Evolutionary conservation across 2,329 filamentous ascomycete genomes (phyloP), one percentile per base, ranked within the genome.

Genomic region (Aspergillus pseudoviridinutans): DNA sequence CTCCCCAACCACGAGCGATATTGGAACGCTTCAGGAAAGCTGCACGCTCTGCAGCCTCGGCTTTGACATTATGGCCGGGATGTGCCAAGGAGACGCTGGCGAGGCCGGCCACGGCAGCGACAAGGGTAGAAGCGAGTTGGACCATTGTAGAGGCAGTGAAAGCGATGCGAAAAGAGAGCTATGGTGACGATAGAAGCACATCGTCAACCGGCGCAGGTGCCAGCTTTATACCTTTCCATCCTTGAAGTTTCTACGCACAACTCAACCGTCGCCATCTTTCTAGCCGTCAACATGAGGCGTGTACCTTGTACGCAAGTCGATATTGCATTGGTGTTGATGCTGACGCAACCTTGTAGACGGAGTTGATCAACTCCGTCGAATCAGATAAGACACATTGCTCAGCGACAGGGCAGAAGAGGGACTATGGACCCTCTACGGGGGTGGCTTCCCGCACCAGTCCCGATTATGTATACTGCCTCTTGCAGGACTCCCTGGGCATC

Each of bases 31-130:
- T 66, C 53, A 81, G 68, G 61, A 79, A 83, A 0, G 76, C 70
- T 28, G 78, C 78, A 38, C 81, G 80, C 68, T 82, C 79, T 10
- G 74, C 74, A 32, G 79, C 76, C 67, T 84, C 82, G 9, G 80
- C 71, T 47, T 70, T 70, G 42, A 80, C 59, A 53, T 82, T 75
- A 59, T 82, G 80, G 58, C 80, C 80, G 1, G 80, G 80, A 58
- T 84, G 79, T 22, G 78, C 78, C 22, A 64, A 66, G 20, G 61
- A 68, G 49, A 70, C 24, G 57, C 59, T 62, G 28, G 66, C 59
- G 20, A 73, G 61, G 50, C 66, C 63, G 32, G 64, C 53, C 35
- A 70, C 57, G 49, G 66, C 64, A 27, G 66, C 52, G 7, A 65
- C 51, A 20, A 71, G 38, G 41, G 62, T 56, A 51, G 67, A 64